These are phyloP conservation scores for Zopfia rhizophila DNA, from an alignment of 2,329 filamentous ascomycete genomes.

Conservation along the genomic window DNA sequence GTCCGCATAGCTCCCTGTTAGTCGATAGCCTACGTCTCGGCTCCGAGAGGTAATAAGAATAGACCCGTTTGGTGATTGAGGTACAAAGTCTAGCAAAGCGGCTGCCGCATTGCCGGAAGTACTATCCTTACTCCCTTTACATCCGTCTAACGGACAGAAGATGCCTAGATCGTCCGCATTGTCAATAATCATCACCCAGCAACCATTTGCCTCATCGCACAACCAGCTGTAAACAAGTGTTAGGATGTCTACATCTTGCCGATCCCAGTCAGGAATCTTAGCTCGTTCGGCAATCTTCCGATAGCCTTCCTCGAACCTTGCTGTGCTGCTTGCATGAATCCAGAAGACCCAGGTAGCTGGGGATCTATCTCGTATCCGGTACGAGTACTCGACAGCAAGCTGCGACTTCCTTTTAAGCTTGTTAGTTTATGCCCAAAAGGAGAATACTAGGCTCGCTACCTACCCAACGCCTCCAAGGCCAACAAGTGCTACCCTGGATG, in stretches of 20 bases:
- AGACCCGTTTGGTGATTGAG: conserved; percentile 21
- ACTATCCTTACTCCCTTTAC: neutral
- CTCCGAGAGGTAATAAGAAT: conserved; percentile 26
- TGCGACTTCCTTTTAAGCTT: conserved; percentile 23
- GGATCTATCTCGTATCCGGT: conserved; percentile 28
- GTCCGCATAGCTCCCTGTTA: conserved; percentile 26
- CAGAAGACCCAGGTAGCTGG: conserved; percentile 42
- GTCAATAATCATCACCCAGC: conserved; percentile 47
- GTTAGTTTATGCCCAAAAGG: conserved; percentile 8
- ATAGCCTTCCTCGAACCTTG: conserved; percentile 36
- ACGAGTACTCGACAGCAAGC: conserved; percentile 35
- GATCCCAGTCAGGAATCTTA: conserved; percentile 34
- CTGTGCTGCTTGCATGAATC: conserved; percentile 34
- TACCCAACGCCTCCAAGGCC: conserved; percentile 22
- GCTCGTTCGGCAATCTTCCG: conserved; percentile 36
- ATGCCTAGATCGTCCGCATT: conserved; percentile 37
- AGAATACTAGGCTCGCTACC: conserved; percentile 6
- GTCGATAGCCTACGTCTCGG: conserved; percentile 22
- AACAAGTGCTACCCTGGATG: conserved; percentile 11
- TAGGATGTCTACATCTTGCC: conserved; percentile 33
- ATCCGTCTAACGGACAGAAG: conserved; percentile 5
- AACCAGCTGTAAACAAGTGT: conserved; percentile 38
- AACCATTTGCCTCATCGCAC: conserved; percentile 27
- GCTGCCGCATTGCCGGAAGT: neutral
- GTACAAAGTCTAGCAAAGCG: conserved; percentile 21